A percentile compares a stretch with the other conserved stretches of the same genome.
Conservation (phyloP, 352 stramenopile genomes). For the Globisporangium rhizosaccharum region DNA sequence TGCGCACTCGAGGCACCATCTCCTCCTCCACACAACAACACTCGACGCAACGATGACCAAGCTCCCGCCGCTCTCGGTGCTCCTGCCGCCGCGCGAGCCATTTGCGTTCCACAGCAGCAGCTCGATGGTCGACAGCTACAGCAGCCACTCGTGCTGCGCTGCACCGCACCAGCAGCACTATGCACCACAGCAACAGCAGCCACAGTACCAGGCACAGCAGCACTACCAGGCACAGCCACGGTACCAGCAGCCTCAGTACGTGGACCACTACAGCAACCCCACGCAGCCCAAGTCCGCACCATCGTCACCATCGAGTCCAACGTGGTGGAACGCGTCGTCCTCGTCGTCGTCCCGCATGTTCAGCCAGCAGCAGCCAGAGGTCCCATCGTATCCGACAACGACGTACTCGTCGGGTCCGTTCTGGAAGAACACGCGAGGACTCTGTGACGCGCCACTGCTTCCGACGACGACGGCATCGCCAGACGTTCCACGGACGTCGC, state of each 20-base stretch:
- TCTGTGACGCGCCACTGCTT: background rate
- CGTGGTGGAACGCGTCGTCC: background rate
- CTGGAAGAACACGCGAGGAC: conserved; percentile 6
- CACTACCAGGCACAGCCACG: background rate
- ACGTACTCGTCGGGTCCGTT: conserved; percentile 1
- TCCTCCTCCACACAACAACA: background rate
- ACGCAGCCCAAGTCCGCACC: conserved; percentile 1
- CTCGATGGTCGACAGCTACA: background rate
- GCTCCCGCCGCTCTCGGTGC: conserved; percentile 14
- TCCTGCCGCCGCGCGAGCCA: conserved; percentile 7
- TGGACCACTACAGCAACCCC: conserved; percentile 1
- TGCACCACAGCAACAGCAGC: background rate
- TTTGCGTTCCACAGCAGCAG: background rate
- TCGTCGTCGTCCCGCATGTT: background rate
- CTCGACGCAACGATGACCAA: conserved; percentile 2
- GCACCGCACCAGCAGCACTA: background rate
- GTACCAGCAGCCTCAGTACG: background rate
- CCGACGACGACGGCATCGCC: no score
- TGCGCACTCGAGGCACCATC: conserved; percentile 1
- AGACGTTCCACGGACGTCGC: no score
- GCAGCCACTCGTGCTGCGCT: background rate
- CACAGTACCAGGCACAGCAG: background rate
- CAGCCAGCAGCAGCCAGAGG: background rate
- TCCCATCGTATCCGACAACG: no score
- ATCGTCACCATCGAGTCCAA: conserved; percentile 5